phyloP scores from a whole-genome alignment of 495 filamentous ascomycete genomes.

The Penicillium canescens region DNA sequence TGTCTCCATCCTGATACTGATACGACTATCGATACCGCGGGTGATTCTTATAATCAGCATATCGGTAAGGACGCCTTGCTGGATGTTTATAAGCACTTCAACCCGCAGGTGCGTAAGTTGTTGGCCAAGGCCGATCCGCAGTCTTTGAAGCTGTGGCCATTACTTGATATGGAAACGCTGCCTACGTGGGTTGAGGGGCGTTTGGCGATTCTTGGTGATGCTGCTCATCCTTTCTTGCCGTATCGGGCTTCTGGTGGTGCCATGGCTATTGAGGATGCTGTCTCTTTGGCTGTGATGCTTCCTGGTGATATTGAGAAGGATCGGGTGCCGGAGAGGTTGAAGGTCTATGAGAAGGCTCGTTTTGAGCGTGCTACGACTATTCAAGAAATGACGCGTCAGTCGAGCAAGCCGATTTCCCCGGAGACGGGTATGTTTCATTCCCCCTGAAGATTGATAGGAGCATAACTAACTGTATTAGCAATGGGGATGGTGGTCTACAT shows the following conservation, averaged over 20 bases:
- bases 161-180: conserved; percentile 59
- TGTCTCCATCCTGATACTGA: conserved; percentile 55
- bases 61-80: conserved; percentile 47
- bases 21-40: conserved; percentile 27
- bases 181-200: conserved; percentile 51
- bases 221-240: conserved; percentile 62
- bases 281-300: conserved; percentile 55
- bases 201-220: conserved; percentile 59
- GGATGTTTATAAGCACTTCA: conserved; percentile 52
- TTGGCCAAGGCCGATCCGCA: conserved; percentile 49
- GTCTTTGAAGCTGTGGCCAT: conserved; percentile 56
- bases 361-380: conserved; percentile 54
- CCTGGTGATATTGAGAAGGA: conserved; percentile 32
- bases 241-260: conserved; percentile 57
- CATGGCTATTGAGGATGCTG: conserved; percentile 63
- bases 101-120: conserved; percentile 41
- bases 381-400: conserved; percentile 50
- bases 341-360: conserved; percentile 58
- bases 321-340: conserved; percentile 53
- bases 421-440: conserved; percentile 15
- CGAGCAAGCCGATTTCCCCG: conserved; percentile 21
- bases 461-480: conserved; percentile 30
- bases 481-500: conserved; percentile 53
- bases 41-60: conserved; percentile 48
- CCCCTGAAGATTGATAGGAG: background rate